Evolutionary conservation across 2,329 filamentous ascomycete genomes (phyloP), one percentile per base, ranked within the genome.

Genomic region (Botrytis galanthina): DNA sequence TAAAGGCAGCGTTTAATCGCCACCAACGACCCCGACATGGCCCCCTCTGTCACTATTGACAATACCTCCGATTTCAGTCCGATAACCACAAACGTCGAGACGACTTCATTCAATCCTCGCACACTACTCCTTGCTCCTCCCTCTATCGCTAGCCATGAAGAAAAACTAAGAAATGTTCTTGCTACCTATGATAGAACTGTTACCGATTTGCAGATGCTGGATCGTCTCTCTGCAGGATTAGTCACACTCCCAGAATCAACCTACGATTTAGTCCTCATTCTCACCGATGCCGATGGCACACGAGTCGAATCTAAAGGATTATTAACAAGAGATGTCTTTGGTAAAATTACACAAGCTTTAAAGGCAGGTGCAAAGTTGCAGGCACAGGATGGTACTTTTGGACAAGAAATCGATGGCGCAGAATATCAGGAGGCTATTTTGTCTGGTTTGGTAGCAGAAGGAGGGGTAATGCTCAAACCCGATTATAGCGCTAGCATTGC

Each of bases 151-250:
- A 90, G 93, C 72, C 92, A 97, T 83, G 93, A 95, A 78, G 91
- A 93, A 77, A 90, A 90, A 79, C 87, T 98, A 77, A 88, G 90
- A 76, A 85, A 86, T 77, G 86, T 96, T 75, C 89, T 97, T 79
- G 86, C 90, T 74, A 85, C 89, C 73, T 90, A 93, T 84, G 90
- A 96, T 82, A 91, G 94, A 80, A 85, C 87, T 76, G 86, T 88
- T 63, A 95, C 94, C 75, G 96, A 99, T 81, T 87, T 99, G 71
- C 96, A 98, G 83, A 99, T 99, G 96, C 92, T 99, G 75, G 96
- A 99, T 84, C 93, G 96, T 70, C 88, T 99, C 59, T 90, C 93
- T 2, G 89, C 93, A 51, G 94, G 94, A 75, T 86, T 97, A 54
- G 93, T 96, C 73, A 86, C 90, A 12, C 90, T 99, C 0, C 92